Evolutionary conservation across 179 eudicot genomes (phyloP).

Genomic region (Beta lomatogona): DNA sequence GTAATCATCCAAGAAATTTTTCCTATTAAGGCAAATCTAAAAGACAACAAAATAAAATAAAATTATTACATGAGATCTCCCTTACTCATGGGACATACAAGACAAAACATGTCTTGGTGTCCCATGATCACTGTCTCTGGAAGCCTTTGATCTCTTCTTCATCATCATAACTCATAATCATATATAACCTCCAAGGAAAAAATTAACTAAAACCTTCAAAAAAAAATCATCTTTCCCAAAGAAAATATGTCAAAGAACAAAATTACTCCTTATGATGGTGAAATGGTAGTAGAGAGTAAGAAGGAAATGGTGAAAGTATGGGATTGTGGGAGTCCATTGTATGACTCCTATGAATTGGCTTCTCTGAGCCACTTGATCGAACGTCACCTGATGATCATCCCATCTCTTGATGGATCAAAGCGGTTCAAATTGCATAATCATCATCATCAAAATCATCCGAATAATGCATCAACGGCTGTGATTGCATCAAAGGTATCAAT

Average conservation of each 20-base stretch:
- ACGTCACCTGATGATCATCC: conserved; percentile 42
- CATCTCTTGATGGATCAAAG: conserved; percentile 36
- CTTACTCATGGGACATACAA: conserved; percentile 17
- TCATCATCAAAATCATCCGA: neutral
- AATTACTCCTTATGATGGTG: neutral
- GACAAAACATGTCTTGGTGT: conserved; percentile 40
- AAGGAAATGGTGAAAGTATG: conserved; percentile 29
- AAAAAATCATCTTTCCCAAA: neutral
- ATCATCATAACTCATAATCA: conserved; percentile 1
- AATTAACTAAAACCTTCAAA: neutral
- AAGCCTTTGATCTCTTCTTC: conserved; percentile 8
- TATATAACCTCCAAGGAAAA: neutral
- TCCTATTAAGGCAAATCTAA: neutral
- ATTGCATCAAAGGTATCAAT: conserved; percentile 4
- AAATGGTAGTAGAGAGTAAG: conserved; percentile 7
- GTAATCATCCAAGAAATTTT: neutral
- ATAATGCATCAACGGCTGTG: conserved; percentile 18
- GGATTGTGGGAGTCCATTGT: conserved; percentile 70
- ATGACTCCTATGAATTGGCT: conserved; percentile 59
- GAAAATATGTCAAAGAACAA: conserved; percentile 21
- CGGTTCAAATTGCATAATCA: conserved; percentile 24
- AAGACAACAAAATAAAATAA: conserved; percentile 17
- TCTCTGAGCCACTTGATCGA: conserved; percentile 45
- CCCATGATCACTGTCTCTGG: conserved; percentile 10
- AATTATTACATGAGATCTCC: conserved; percentile 22